A percentile compares a stretch with the other conserved stretches of the same genome.
phyloP scores from a whole-genome alignment of 1,284 basidiomycete genomes.

The Neotropicomus parvogracilis region DNA sequence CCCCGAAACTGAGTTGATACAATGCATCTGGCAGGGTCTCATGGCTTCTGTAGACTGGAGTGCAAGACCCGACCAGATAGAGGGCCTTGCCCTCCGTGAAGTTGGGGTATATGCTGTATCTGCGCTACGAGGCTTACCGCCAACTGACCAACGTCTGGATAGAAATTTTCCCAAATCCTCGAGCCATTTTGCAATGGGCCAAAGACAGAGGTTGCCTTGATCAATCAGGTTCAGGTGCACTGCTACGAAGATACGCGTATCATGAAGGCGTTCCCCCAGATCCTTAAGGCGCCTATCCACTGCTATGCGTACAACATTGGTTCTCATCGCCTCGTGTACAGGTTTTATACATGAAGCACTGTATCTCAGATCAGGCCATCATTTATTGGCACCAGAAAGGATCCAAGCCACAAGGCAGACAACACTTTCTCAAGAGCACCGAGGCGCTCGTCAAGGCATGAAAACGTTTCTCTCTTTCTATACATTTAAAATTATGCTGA shows the following conservation, averaged over 20 bases:
- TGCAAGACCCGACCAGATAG: conserved; percentile 86
- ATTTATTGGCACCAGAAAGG: conserved; percentile 98
- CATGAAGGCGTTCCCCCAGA: conserved; percentile 90
- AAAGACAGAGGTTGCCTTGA: conserved; percentile 87
- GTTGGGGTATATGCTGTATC: conserved; percentile 56
- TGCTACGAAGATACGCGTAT: conserved; percentile 93
- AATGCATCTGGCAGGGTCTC: conserved; percentile 89
- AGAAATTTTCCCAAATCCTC: conserved; percentile 83
- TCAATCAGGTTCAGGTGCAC: conserved; percentile 92
- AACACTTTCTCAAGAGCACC: conserved; percentile 89
- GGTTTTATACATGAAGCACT: conserved; percentile 94
- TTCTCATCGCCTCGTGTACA: conserved; percentile 28
- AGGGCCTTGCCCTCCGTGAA: conserved; percentile 79
- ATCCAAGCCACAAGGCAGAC: conserved; percentile 89
- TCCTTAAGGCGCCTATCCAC: conserved; percentile 68
- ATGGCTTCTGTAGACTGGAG: conserved; percentile 86
- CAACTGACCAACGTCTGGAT: conserved; percentile 9
- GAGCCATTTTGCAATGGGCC: conserved; percentile 85
- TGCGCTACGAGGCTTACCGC: neutral
- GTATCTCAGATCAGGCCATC: conserved; percentile 92
- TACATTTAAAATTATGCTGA: conserved; percentile 17
- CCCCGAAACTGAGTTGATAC: conserved; percentile 79
- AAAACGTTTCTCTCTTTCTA: conserved; percentile 7
- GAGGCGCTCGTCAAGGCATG: conserved; percentile 86
- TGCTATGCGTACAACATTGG: neutral